Percentiles rank a stretch among this genome's conserved stretches.
Conservation (phyloP, 441 rosid species). For the Melastoma candidum region DNA sequence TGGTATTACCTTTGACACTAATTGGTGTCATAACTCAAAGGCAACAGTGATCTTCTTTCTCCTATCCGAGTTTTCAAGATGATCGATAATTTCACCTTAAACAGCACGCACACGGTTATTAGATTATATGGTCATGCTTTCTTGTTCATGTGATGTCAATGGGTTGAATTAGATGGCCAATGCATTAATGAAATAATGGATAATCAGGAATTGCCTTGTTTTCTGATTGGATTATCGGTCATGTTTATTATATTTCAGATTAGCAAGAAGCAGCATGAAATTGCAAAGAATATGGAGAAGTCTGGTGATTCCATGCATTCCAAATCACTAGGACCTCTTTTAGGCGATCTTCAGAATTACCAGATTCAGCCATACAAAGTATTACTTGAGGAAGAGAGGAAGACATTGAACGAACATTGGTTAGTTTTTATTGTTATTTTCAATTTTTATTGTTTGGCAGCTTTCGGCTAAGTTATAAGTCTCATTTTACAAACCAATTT, state of each 20-base stretch:
- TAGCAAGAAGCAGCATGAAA: constrained; percentile 90
- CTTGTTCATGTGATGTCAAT: too few species aligned
- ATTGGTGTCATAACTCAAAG: too few species aligned
- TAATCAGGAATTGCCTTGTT: too few species aligned
- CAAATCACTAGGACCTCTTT: constrained; percentile 53
- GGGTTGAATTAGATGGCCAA: too few species aligned
- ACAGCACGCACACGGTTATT: too few species aligned
- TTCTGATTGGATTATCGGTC: background rate
- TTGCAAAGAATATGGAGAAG: constrained; percentile 81
- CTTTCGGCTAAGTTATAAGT: background rate
- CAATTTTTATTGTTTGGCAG: background rate
- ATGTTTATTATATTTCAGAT: constrained; percentile 41
- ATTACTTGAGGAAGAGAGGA: constrained; percentile 81
- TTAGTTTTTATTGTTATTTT: constrained; percentile 24
- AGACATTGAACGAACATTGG: constrained; percentile 82
- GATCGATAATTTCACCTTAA: too few species aligned
- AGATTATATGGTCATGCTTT: too few species aligned
- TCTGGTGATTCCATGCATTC: constrained; percentile 75
- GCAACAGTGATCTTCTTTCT: too few species aligned
- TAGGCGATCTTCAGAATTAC: constrained; percentile 63
- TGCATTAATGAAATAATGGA: too few species aligned
- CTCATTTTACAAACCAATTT: background rate
- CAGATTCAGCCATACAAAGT: constrained; percentile 87
- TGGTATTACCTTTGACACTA: too few species aligned
- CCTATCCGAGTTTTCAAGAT: too few species aligned